Evolutionary conservation across 2,329 filamentous ascomycete species (phyloP).

Genomic region (Pseudogymnoascus pannorum): DNA sequence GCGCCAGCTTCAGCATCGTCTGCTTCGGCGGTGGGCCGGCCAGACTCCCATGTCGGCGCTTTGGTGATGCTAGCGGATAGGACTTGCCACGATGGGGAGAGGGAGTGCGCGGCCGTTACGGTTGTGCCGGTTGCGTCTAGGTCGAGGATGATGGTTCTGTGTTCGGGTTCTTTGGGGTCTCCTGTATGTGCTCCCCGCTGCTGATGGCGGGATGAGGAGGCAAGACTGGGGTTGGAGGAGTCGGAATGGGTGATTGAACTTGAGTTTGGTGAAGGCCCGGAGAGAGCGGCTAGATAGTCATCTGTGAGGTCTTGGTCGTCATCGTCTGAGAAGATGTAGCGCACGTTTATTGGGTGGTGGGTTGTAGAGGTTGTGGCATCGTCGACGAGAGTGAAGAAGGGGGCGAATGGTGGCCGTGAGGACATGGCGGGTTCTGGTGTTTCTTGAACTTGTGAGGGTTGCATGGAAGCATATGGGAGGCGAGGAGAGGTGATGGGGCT

Average conservation of each 20-base stretch:
- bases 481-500: background rate
- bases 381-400: slow-evolving; percentile 80
- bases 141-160: slow-evolving; percentile 50
- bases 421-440: background rate
- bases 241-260: slow-evolving; percentile 37
- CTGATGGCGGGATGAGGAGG: slow-evolving; percentile 22
- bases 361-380: slow-evolving; percentile 67
- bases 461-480: background rate
- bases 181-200: slow-evolving; percentile 11
- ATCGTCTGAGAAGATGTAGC: slow-evolving; percentile 92
- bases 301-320: slow-evolving; percentile 66
- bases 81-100: slow-evolving; percentile 69
- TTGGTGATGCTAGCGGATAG: slow-evolving; percentile 44
- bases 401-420: slow-evolving; percentile 49
- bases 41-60: slow-evolving; percentile 53
- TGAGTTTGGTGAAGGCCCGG: slow-evolving; percentile 9
- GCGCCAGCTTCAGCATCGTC: slow-evolving; percentile 13
- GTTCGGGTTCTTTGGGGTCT: slow-evolving; percentile 10
- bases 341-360: slow-evolving; percentile 69
- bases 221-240: slow-evolving; percentile 26
- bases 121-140: slow-evolving; percentile 41
- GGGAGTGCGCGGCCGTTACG: slow-evolving; percentile 62
- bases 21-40: slow-evolving; percentile 24
- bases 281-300: slow-evolving; percentile 46
- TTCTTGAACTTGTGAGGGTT: background rate